Evolutionary conservation across 78 protist species (phyloP), one percentile per base, ranked within the genome.

Genomic region (Dictyostelium brefeldianum): DNA sequence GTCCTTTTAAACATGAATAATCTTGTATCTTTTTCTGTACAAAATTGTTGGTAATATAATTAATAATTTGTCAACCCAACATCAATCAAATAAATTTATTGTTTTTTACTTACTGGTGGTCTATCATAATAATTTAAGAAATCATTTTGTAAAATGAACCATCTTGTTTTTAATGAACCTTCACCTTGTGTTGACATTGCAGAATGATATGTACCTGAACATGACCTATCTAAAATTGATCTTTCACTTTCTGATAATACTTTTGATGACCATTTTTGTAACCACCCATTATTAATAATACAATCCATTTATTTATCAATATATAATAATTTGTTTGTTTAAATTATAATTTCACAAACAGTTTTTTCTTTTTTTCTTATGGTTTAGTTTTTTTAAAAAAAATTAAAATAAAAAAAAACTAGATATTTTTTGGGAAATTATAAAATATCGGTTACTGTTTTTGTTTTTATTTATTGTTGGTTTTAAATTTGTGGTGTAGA

Each of bases 231-330:
- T 27, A 87, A 62, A 31, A 77, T 29, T 15, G 36, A 43, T 65
- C 18, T 27, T 77, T 87, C 93, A 11, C 64, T 46, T n/a, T 74
- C 69, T 12, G 25, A 50, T 27, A 87, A 43, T 46, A 57, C 93
- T 77, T 82, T 87, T 20, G 93, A 87, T 20, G 83, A 80, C 93
- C 93, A 87, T 77, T 87, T 87, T 36, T 77, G 67, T 62, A 87
- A 53, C 53, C 53, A 77, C 7, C 93, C 93, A 87, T 84, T 87
- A 17, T 65, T 74, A 31, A 87, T 87, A 51, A 87, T 56, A 67
- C 48, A 77, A 43, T 87, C 93, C 93, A 87, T 87, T 36, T 17
- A 36, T 36, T 36, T 36, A 36, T 36, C n/a, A n/a, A n/a, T n/a
- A n/a, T n/a, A n/a, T n/a, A n/a, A n/a, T n/a, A n/a, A n/a, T n/a